phyloP scores from a whole-genome alignment of 495 filamentous ascomycete species.

The Aspergillus haitiensis region DNA sequence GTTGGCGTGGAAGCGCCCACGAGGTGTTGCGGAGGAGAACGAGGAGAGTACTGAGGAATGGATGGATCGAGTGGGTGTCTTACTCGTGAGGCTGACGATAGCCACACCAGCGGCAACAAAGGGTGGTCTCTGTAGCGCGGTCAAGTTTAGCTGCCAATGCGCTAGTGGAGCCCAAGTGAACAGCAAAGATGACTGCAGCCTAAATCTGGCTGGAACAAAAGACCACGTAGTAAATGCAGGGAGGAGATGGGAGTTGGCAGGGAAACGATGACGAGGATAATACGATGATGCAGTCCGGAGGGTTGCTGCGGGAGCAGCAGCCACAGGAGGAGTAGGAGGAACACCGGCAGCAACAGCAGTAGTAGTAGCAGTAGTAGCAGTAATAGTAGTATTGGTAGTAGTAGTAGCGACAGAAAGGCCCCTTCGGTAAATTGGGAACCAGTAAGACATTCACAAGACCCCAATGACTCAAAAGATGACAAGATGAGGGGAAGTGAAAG shows the following conservation, averaged over 20 bases:
- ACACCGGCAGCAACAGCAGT: constrained; percentile 1
- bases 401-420: constrained; percentile 30
- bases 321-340: neutral
- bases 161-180: constrained; percentile 9
- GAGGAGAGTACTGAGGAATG: constrained; percentile 17
- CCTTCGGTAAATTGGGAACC: constrained; percentile 32
- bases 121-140: constrained; percentile 14
- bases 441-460: constrained; percentile 37
- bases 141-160: constrained; percentile 16
- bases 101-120: constrained; percentile 4
- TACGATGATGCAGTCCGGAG: constrained; percentile 13
- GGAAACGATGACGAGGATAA: neutral
- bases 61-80: constrained; percentile 10
- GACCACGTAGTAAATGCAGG: neutral
- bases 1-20: constrained; percentile 12
- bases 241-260: neutral
- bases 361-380: constrained; percentile 8
- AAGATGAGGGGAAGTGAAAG: constrained; percentile 15
- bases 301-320: constrained; percentile 17
- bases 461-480: constrained; percentile 12
- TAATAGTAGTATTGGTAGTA: constrained; percentile 8
- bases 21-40: constrained; percentile 4
- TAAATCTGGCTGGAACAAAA: neutral
- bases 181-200: constrained; percentile 1
- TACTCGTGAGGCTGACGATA: constrained; percentile 6